Evolutionary conservation across 2,329 filamentous ascomycete genomes (phyloP), one percentile per base, ranked within the genome.

Genomic region (Blastomyces percursus): DNA sequence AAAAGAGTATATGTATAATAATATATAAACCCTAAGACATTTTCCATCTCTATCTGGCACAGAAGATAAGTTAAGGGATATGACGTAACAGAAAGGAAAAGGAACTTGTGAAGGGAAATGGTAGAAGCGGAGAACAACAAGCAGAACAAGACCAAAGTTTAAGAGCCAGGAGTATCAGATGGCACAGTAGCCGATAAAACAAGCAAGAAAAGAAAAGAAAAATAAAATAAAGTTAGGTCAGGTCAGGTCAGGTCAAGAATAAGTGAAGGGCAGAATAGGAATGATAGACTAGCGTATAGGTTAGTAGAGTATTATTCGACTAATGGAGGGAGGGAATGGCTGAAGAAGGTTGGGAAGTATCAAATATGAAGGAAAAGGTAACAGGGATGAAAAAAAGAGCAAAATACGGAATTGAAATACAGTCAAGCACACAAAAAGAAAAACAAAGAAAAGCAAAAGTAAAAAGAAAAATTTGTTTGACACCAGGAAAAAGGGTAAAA

Each of bases 271-370:
- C 52, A 50, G 61, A 24, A 59, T 21, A 32, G 9, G 32, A 61
- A 56, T 46, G 57, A 55, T 30, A 50, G 27, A 63, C 32, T 44
- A 57, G 57, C n/a, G n/a, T 48, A 62, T 59, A 60, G 35, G 60
- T 42, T n/a, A 60, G 24, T 60, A 59, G 59, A 62, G 61, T 59
- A 54, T 48, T 50, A 50, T 50, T 50, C 48, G 21, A 51, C 48
- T 14, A 24, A 6, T 30, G 16, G 40, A 30, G n/a, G 12, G 59
- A 19, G 40, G n/a, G 14, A 62, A n/a, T 19, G 14, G 42, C 14
- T 19, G 14, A 44, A 44, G 40, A 44, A 3, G 42, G 42, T 38
- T 12, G 42, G 19, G 16, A 51, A 24, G 32, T 30, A 50, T 38
- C 12, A 35, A 48, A n/a, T 32, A 14, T 16, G 27, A 51, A 52